Base-by-base conservation (phyloP, 345 rosid species). In the Erucastrum elatum region DNA sequence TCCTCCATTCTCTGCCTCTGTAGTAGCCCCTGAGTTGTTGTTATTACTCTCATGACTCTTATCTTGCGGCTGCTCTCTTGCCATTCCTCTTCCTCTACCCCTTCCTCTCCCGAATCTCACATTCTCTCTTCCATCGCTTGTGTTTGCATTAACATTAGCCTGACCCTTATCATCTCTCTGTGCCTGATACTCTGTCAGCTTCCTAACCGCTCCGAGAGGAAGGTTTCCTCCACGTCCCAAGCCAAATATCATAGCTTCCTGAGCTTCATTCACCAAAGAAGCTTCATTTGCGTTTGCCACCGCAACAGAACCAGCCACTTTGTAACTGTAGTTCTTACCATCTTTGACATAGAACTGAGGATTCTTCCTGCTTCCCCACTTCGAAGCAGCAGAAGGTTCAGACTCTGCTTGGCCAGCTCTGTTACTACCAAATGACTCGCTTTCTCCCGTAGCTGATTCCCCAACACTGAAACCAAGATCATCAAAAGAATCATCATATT, bases 401-500 rank as follows among this genome's bases (percentile, higher is more conserved):
- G 77, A 44, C 73, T 83, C 70, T 16, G 81, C 80, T 1, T 76
- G 70, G 64, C 31, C 74, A 55, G 80, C 81, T 81, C 85, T 87
- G 60, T 84, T 89, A 30, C 78, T 72, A 29, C 78, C 77, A n/a
- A 87, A 82, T 53, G 73, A 66, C 79, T 89, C 97, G 33, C 79
- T 85, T 75, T 90, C 99, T 80, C 89, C 98, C 1, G 87, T 69
- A 66, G 87, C 91, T 0, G 93, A 83, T 61, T 89, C 99, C 12
- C 66, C 87, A 70, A 90, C 84, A 73, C 91, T 88, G 26, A 87
- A 83, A 39, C 98, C 99, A 30, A 93, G 87, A 75, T 95, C 99
- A 85, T 95, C 98, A 61, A 95, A 95, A 56, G 99, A 95, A 78
- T 95, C 99, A 59, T 95, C 98, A 53, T 95, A 95, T 76, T 95